These are phyloP conservation scores for Candida gigantensis DNA, from an alignment of 1,139 yeast species.

Conservation along the genomic window DNA sequence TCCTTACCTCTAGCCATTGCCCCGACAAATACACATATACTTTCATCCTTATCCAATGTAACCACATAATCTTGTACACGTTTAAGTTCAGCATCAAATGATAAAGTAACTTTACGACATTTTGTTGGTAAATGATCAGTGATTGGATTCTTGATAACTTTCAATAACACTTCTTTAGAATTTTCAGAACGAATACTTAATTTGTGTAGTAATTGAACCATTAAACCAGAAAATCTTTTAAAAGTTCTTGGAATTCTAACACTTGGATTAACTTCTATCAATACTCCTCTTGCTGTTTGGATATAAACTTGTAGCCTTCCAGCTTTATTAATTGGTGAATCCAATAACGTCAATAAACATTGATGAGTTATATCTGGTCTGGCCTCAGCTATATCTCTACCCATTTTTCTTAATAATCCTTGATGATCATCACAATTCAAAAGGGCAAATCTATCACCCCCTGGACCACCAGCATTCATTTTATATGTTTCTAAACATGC, in stretches of 20 bases:
- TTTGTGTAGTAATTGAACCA: conserved; percentile 94
- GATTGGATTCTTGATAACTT: conserved; percentile 94
- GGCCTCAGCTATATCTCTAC: conserved; percentile 95
- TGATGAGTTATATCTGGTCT: conserved; percentile 98
- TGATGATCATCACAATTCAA: conserved; percentile 98
- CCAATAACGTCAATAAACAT: conserved; percentile 87
- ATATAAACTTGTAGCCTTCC: conserved; percentile 95
- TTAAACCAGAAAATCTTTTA: conserved; percentile 93
- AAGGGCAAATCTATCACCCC: conserved; percentile 90
- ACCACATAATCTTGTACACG: conserved; percentile 87
- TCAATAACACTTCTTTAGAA: conserved; percentile 89
- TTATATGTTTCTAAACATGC: conserved; percentile 96
- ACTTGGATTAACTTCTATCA: conserved; percentile 92
- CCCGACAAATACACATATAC: conserved; percentile 97
- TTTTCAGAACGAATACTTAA: conserved; percentile 91
- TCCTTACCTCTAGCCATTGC: conserved; percentile 99
- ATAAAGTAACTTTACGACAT: conserved; percentile 88
- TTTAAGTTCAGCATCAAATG: conserved; percentile 89
- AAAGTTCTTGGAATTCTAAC: conserved; percentile 98
- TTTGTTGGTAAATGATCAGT: conserved; percentile 96
- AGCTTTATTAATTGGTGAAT: conserved; percentile 96
- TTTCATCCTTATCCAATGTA: conserved; percentile 81
- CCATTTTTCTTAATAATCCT: conserved; percentile 92
- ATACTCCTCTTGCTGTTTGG: conserved; percentile 91
- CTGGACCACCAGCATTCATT: conserved; percentile 70